Conservation (phyloP, 305 asterid genomes). For the Striga hermonthica region DNA sequence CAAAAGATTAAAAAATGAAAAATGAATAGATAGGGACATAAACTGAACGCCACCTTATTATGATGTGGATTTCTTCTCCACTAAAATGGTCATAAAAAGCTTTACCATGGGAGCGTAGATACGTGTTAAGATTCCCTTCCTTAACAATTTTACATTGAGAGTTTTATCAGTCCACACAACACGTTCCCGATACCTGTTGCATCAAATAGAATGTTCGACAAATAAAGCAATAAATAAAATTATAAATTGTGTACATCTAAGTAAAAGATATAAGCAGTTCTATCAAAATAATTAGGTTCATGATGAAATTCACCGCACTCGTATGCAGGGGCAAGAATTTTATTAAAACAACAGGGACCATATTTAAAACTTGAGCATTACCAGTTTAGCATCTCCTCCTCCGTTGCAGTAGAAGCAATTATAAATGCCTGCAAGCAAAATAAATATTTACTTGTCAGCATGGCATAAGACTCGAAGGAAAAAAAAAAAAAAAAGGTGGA, state of each 20-base stretch:
- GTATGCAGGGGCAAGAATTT: conserved; percentile 2
- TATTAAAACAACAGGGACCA: neutral
- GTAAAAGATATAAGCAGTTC: neutral
- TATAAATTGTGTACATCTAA: neutral
- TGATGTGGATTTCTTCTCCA: neutral
- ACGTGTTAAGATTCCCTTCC: conserved; percentile 92
- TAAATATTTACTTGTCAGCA: conserved; percentile 25
- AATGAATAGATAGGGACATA: neutral
- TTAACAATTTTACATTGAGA: conserved; percentile 70
- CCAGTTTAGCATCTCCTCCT: conserved; percentile 95
- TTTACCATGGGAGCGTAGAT: conserved; percentile 84
- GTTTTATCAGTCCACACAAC: conserved; percentile 88
- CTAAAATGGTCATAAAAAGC: neutral
- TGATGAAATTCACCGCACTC: neutral
- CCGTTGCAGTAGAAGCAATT: conserved; percentile 96
- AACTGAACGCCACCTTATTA: neutral
- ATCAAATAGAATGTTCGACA: conserved; percentile 16
- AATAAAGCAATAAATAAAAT: neutral
- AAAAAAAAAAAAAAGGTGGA: neutral
- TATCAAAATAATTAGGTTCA: conserved; percentile 2
- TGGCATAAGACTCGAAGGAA: neutral
- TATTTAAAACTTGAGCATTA: conserved; percentile 28
- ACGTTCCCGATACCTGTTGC: conserved; percentile 85
- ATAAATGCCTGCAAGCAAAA: conserved; percentile 71
- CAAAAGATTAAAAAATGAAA: neutral